Evolutionary conservation across 164 flowering plant genomes (phyloP).

Genomic region (Berberis thunbergii): DNA sequence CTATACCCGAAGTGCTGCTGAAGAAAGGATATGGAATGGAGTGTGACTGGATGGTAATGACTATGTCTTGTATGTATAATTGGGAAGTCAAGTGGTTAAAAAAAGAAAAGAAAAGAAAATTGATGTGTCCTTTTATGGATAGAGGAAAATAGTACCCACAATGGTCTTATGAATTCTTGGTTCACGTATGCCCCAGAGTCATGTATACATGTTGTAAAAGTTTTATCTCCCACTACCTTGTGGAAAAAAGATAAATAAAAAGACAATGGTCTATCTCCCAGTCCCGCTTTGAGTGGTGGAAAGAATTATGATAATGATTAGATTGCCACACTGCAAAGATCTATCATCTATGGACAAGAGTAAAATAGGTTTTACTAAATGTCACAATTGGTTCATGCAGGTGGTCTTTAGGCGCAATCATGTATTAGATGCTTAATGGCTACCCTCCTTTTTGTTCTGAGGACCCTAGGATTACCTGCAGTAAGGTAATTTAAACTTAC

Average conservation of each 20-base stretch:
- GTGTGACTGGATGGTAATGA: constrained; percentile 58
- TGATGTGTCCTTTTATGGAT: background rate
- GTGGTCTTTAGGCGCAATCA: constrained; percentile 89
- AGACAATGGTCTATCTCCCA: too few relatives aligned
- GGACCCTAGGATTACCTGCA: constrained; percentile 78
- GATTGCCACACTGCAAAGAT: too few relatives aligned
- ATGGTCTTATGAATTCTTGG: too few relatives aligned
- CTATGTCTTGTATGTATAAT: background rate
- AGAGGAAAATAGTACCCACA: too few relatives aligned
- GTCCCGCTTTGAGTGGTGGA: too few relatives aligned
- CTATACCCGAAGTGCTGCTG: constrained; percentile 77
- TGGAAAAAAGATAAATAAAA: too few relatives aligned
- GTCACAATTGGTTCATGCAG: constrained; percentile 2
- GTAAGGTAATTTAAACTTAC: constrained; percentile 45
- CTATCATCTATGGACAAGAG: too few relatives aligned
- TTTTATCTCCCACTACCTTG: too few relatives aligned
- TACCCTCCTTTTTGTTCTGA: constrained; percentile 93
- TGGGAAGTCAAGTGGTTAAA: background rate
- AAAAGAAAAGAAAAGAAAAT: background rate
- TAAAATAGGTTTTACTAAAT: background rate
- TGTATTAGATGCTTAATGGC: constrained; percentile 89
- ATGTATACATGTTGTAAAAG: too few relatives aligned
- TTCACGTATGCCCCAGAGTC: too few relatives aligned
- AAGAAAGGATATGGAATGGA: constrained; percentile 93
- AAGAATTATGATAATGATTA: too few relatives aligned